These are phyloP conservation scores for Verticillium alfalfae DNA, from an alignment of 2,329 filamentous ascomycete species.

Conservation along the genomic window DNA sequence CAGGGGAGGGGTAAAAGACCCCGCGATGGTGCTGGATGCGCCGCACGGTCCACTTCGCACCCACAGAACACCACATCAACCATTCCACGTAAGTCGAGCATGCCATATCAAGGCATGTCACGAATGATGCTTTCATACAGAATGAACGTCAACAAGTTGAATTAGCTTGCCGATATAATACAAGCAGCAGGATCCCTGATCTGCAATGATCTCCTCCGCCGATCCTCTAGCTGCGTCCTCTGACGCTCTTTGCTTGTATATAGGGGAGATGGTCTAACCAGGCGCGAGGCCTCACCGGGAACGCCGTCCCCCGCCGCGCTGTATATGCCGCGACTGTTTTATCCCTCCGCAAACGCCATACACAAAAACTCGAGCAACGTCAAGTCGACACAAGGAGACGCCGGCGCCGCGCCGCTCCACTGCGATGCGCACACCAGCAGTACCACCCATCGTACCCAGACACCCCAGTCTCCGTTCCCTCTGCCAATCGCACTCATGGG, in stretches of 20 bases:
- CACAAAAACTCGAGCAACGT: constrained; percentile 3
- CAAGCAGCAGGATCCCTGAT: constrained; percentile 12
- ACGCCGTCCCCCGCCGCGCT: constrained; percentile 6
- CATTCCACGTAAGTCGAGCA: too few relatives aligned
- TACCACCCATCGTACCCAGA: constrained; percentile 8
- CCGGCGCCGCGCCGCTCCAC: background rate
- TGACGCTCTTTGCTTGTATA: constrained; percentile 8
- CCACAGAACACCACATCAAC: background rate
- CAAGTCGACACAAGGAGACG: background rate
- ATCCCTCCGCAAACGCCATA: constrained; percentile 2
- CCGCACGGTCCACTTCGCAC: background rate
- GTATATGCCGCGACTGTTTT: background rate
- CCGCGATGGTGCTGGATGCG: background rate
- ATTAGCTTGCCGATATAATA: constrained; percentile 10
- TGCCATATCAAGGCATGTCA: too few relatives aligned
- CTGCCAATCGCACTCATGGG: constrained; percentile 15
- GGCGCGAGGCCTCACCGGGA: constrained; percentile 8
- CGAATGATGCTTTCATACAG: background rate
- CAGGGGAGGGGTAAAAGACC: background rate
- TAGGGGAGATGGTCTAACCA: constrained; percentile 12
- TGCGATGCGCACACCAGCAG: background rate
- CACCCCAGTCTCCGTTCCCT: constrained; percentile 6
- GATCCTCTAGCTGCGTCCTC: constrained; percentile 12
- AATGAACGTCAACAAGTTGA: background rate
- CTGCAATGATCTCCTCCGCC: constrained; percentile 5